These are phyloP conservation scores for Lepiota venenata DNA, from an alignment of 768 basidiomycete species.

Conservation along the genomic window DNA sequence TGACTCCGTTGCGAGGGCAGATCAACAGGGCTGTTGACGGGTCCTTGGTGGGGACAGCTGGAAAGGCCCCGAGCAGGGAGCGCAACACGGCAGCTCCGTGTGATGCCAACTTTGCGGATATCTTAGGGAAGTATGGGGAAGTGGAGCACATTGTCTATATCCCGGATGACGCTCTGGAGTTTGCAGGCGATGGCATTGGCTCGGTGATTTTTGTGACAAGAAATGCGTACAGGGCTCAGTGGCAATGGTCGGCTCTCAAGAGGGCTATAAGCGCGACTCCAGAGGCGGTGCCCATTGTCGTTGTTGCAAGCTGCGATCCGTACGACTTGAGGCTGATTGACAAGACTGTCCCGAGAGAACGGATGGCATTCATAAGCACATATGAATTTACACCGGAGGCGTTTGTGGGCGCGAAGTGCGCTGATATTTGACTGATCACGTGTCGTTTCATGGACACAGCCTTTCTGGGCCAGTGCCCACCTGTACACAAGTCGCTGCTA, in stretches of 20 bases:
- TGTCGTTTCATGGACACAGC: constrained; percentile 5
- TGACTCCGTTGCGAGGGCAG: constrained; percentile 57
- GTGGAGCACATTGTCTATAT: constrained; percentile 48
- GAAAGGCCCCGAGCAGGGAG: constrained; percentile 36
- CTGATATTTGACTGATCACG: constrained; percentile 37
- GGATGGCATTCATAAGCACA: constrained; percentile 41
- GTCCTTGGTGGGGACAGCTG: constrained; percentile 42
- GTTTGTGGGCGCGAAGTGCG: constrained; percentile 37
- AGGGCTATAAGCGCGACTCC: not conserved
- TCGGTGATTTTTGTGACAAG: constrained; percentile 53
- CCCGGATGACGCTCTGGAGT: constrained; percentile 8
- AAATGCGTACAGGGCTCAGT: constrained; percentile 47
- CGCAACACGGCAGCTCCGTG: constrained; percentile 58
- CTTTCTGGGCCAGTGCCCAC: not conserved
- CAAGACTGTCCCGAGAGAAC: constrained; percentile 14
- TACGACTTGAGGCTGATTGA: constrained; percentile 45
- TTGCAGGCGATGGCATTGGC: constrained; percentile 15
- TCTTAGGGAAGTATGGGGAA: constrained; percentile 28
- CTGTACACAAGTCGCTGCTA: not conserved
- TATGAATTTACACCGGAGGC: constrained; percentile 59
- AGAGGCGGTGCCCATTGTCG: constrained; percentile 31
- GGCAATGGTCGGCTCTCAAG: constrained; percentile 47
- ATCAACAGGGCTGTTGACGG: constrained; percentile 59
- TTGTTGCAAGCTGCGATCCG: constrained; percentile 63
- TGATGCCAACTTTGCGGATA: constrained; percentile 45